Base-by-base conservation (phyloP, 2,329 filamentous ascomycete genomes). In the Lecanicillium sp. region DNA sequence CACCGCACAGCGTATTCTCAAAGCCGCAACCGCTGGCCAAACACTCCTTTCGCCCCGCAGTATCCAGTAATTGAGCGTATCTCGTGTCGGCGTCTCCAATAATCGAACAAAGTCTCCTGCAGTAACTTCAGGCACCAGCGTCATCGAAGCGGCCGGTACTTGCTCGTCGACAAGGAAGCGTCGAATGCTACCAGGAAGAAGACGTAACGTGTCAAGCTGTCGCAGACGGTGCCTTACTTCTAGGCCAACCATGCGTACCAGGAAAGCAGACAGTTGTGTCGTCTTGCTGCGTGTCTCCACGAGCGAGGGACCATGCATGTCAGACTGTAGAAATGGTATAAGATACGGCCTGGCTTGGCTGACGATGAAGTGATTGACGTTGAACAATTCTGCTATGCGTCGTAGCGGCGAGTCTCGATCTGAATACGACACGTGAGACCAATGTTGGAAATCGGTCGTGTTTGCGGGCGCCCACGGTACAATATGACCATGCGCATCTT, bases 311-410 rank as follows among this genome's bases (percentile, higher is more conserved):
- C 83, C 81, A 58, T 89, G 84, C 64, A 89, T 78, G 49, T 90
- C 85, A 33, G 81, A 83, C 44, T 83, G 79, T 5, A 94, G 69
- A 51, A 95, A 92, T 0, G 89, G 89, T 19, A 90, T 81, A 13
- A 95, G 70, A 58, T 94, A 95, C 0, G 90, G 90, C 3, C 89
- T 75, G 1, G 90, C 88, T 64, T 95, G 90, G 47, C 85, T 92
- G 48, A 96, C 80, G 47, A 96, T 87, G 62, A 94, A 95, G 65
- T 95, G 89, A 55, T 95, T 94, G 38, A 94, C 85, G 56, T 94
- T 94, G 71, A 92, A 92, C 9, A 90, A 74, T 61, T 90, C 83
- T 6, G 83, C 78, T 20, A 92, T 80, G 29, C 85, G 76, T 38
- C 78, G 71, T 2, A 92, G 71, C 2, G 73, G 74, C 1, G 71